Percentiles rank a stretch among this genome's conserved stretches.
These are phyloP conservation scores for Clonostachys byssicola DNA, from an alignment of 2,329 filamentous ascomycete species.

Conservation along the genomic window DNA sequence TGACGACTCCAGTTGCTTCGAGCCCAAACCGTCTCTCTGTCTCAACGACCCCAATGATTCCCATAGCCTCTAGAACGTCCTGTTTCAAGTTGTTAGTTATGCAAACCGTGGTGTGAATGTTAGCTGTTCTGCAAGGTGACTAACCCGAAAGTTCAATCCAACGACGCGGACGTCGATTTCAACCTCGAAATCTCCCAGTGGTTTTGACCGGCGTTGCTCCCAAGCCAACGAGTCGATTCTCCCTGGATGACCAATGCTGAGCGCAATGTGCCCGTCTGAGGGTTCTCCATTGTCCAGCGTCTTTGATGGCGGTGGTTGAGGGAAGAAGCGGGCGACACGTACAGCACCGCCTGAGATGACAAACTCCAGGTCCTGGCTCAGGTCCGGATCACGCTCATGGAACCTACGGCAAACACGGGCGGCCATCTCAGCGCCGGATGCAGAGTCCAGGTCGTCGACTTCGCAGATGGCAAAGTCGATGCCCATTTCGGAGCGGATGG, in stretches of 20 bases:
- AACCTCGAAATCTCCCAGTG: conserved; percentile 12
- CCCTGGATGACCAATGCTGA: background rate
- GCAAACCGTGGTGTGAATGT: background rate
- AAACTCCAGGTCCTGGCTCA: background rate
- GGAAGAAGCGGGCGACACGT: background rate
- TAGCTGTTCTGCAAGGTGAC: background rate
- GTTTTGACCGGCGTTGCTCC: background rate
- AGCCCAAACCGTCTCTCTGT: background rate
- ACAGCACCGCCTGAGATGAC: background rate
- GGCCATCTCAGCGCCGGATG: background rate
- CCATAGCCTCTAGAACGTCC: background rate
- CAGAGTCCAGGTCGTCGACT: background rate
- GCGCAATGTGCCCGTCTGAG: background rate
- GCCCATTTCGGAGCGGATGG: background rate
- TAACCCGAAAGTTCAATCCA: conserved; percentile 23
- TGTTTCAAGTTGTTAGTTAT: background rate
- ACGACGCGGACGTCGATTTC: conserved; percentile 15
- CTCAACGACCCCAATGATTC: background rate
- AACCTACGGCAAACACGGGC: background rate
- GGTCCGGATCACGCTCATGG: background rate
- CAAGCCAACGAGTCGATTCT: background rate
- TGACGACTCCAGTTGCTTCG: background rate
- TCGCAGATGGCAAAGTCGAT: background rate
- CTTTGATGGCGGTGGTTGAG: background rate
- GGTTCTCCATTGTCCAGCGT: background rate